A percentile compares a stretch with the other conserved stretches of the same genome.
Conservation (phyloP, 805 yeast genomes). For the Candida alai region DNA sequence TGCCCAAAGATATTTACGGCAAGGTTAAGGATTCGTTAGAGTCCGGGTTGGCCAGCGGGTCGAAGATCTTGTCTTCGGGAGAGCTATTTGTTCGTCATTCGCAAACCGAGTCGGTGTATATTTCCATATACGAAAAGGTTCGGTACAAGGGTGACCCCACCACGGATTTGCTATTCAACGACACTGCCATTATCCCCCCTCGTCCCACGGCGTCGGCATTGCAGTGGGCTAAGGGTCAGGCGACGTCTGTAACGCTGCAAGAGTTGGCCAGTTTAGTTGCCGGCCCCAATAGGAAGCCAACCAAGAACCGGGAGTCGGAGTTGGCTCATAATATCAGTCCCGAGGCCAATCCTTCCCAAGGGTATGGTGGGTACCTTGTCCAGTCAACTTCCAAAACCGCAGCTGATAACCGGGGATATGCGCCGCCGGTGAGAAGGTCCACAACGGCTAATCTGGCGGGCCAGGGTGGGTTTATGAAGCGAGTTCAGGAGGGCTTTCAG, state of each 20-base stretch:
- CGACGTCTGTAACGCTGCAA: conserved; percentile 52
- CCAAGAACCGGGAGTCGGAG: conserved; percentile 56
- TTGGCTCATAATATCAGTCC: conserved; percentile 47
- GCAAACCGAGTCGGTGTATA: conserved; percentile 40
- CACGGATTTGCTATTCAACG: conserved; percentile 66
- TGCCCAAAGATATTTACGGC: conserved; percentile 27
- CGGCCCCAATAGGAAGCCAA: conserved; percentile 66
- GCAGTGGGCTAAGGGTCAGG: conserved; percentile 80
- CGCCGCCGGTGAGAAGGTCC: conserved; percentile 44
- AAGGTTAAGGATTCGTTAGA: conserved; percentile 20
- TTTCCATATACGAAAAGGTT: conserved; percentile 17
- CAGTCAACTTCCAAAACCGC: conserved; percentile 9
- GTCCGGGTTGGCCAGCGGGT: conserved; percentile 17
- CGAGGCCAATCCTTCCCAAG: conserved; percentile 36
- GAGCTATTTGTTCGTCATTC: conserved; percentile 56
- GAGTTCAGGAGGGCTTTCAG: conserved; percentile 51
- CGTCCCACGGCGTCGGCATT: conserved; percentile 77
- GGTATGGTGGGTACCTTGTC: conserved; percentile 24
- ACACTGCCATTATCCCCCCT: conserved; percentile 61
- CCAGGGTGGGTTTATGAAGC: conserved; percentile 40
- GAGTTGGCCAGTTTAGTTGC: conserved; percentile 68
- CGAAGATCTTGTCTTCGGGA: conserved; percentile 45
- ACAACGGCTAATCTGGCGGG: conserved; percentile 32
- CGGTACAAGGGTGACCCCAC: conserved; percentile 16
- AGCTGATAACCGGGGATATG: conserved; percentile 28